Evolutionary conservation across 805 yeast genomes (phyloP).

Genomic region (Gaillardinia entomophila): DNA sequence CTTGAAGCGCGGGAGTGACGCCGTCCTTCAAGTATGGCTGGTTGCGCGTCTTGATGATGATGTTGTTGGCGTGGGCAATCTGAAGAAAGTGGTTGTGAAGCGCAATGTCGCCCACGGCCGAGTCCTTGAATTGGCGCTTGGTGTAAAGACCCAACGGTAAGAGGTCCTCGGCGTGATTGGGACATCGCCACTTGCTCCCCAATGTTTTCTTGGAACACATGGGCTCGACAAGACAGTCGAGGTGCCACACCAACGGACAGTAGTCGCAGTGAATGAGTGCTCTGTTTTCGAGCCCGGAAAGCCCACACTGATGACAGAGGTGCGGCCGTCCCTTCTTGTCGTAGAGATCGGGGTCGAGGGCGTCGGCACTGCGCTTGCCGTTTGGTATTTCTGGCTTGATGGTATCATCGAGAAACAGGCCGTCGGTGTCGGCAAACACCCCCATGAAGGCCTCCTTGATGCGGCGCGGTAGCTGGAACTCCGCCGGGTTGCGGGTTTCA

Average conservation of each 20-base stretch:
- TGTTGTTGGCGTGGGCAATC: slow-evolving; percentile 22
- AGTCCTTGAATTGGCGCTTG: slow-evolving; percentile 46
- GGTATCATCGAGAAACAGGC: slow-evolving; percentile 59
- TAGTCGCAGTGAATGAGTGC: slow-evolving; percentile 73
- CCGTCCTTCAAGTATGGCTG: slow-evolving; percentile 24
- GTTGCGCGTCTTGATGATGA: slow-evolving; percentile 26
- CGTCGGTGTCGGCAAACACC: slow-evolving; percentile 59
- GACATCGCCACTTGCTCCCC: slow-evolving; percentile 87
- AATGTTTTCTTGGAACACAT: slow-evolving; percentile 64
- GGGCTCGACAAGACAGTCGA: slow-evolving; percentile 81
- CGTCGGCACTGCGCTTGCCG: slow-evolving; percentile 39
- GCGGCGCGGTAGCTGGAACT: slow-evolving; percentile 52
- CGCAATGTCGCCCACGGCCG: slow-evolving; percentile 48
- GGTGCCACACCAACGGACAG: slow-evolving; percentile 79
- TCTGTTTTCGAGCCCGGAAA: slow-evolving; percentile 52
- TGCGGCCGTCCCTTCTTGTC: slow-evolving; percentile 66
- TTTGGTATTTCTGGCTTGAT: slow-evolving; percentile 46
- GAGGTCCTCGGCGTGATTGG: slow-evolving; percentile 64
- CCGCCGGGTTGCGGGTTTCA: slow-evolving; percentile 44
- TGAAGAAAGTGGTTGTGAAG: slow-evolving; percentile 28
- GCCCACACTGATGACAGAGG: slow-evolving; percentile 72
- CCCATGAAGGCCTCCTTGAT: slow-evolving; percentile 67
- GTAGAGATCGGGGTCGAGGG: slow-evolving; percentile 58
- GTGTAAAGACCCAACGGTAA: slow-evolving; percentile 31
- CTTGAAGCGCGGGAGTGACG: slow-evolving; percentile 17